These are phyloP conservation scores for Dujonia santamariae DNA, from an alignment of 1,139 yeast genomes.

Conservation along the genomic window DNA sequence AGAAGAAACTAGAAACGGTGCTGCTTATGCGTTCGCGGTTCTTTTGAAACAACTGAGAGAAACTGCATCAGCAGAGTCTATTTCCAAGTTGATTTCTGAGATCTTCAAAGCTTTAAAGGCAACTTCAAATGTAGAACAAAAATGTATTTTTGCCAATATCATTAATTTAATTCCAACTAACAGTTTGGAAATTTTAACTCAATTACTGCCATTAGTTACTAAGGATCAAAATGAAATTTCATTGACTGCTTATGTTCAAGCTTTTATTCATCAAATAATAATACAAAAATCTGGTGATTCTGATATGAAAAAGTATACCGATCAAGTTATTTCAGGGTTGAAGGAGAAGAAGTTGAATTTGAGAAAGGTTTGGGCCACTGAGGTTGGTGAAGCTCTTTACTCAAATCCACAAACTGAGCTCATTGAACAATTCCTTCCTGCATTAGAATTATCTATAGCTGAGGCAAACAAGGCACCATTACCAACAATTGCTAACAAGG, in stretches of 20 bases:
- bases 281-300: constrained; percentile 9
- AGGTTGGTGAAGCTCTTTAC: constrained; percentile 36
- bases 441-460: constrained; percentile 33
- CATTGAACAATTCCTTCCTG: constrained; percentile 22
- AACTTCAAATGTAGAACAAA: constrained; percentile 67
- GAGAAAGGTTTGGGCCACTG: constrained; percentile 65
- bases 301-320: constrained; percentile 12
- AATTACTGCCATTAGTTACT: constrained; percentile 48
- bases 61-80: constrained; percentile 12
- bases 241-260: constrained; percentile 47
- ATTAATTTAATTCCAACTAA: constrained; percentile 25
- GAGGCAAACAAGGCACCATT: constrained; percentile 48
- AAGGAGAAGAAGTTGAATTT: constrained; percentile 60
- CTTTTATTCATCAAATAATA: constrained; percentile 45
- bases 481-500: constrained; percentile 46
- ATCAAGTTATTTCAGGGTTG: constrained; percentile 54
- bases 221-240: constrained; percentile 79
- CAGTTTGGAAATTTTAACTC: constrained; percentile 36
- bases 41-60: constrained; percentile 2
- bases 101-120: constrained; percentile 56
- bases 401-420: constrained; percentile 8
- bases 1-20: constrained; percentile 54
- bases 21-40: constrained; percentile 39
- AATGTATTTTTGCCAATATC: constrained; percentile 43
- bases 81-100: constrained; percentile 41